phyloP scores from a whole-genome alignment of 2,329 filamentous ascomycete species.

The Emmonsiellopsis sp. region DNA sequence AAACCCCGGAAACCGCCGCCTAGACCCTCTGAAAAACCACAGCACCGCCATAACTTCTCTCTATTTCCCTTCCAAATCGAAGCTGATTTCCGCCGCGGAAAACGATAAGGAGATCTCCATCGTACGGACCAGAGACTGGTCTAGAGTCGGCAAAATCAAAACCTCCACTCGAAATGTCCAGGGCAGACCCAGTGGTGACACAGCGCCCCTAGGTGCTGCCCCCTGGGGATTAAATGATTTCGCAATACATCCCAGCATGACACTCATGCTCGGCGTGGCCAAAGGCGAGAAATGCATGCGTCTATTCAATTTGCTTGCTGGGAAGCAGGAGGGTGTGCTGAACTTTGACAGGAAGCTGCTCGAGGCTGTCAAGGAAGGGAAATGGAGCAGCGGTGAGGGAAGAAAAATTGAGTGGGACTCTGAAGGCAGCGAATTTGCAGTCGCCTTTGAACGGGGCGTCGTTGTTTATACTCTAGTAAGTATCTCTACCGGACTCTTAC shows the following conservation, averaged over 20 bases:
- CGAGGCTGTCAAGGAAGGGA: constrained; percentile 64
- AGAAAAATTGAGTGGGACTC: constrained; percentile 71
- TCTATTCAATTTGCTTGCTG: constrained; percentile 93
- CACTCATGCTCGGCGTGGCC: constrained; percentile 88
- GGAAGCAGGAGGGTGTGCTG: constrained; percentile 87
- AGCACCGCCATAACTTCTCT: constrained; percentile 70
- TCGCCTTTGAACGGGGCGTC: constrained; percentile 78
- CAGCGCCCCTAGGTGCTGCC: constrained; percentile 67
- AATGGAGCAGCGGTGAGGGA: constrained; percentile 72
- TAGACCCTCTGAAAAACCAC: constrained; percentile 83
- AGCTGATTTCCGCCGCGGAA: constrained; percentile 78
- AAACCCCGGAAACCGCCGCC: constrained; percentile 77
- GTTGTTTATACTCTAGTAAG: constrained; percentile 71
- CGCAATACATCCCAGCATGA: constrained; percentile 90
- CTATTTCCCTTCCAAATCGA: constrained; percentile 73
- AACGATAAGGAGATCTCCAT: constrained; percentile 83
- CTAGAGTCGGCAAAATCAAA: constrained; percentile 77
- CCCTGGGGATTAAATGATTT: constrained; percentile 92
- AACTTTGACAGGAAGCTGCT: constrained; percentile 71
- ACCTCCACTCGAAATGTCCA: constrained; percentile 72
- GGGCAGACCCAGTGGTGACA: constrained; percentile 81
- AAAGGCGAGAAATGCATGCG: constrained; percentile 86
- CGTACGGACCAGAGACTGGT: constrained; percentile 81
- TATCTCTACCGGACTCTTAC: constrained; percentile 5
- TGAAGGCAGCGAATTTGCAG: constrained; percentile 71